Percentiles rank a stretch among this genome's conserved stretches.
phyloP scores from a whole-genome alignment of 2,329 filamentous ascomycete genomes.

The Davidsoniella eucalypti region DNA sequence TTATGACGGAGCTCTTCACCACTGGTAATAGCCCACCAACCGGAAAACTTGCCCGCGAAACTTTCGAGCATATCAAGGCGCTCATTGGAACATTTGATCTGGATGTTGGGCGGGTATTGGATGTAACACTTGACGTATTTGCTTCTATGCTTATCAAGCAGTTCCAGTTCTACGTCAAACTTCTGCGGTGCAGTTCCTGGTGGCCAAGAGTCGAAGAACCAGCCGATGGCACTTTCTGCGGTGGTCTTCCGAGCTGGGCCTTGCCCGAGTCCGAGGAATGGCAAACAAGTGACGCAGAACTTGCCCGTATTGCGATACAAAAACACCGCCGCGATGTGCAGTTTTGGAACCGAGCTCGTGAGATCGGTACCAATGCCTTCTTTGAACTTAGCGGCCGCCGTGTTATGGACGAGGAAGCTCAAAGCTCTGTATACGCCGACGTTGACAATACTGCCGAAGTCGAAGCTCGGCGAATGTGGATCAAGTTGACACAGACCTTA shows the following conservation, averaged over 20 bases:
- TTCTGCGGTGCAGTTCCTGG: constrained; percentile 85
- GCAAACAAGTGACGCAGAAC: constrained; percentile 52
- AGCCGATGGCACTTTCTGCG: constrained; percentile 26
- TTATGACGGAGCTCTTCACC: constrained; percentile 89
- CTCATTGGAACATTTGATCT: constrained; percentile 94
- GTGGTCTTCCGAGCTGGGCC: constrained; percentile 73
- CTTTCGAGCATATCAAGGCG: constrained; percentile 82
- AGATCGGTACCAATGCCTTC: constrained; percentile 65
- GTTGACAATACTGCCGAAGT: constrained; percentile 33
- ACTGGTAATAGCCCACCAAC: constrained; percentile 62
- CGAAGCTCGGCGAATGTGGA: constrained; percentile 53
- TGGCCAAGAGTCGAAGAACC: constrained; percentile 56
- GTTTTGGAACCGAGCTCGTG: constrained; percentile 70
- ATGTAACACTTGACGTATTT: constrained; percentile 89
- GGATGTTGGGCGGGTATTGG: constrained; percentile 84
- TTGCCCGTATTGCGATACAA: constrained; percentile 35
- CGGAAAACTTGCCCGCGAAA: constrained; percentile 61
- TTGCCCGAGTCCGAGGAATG: constrained; percentile 51
- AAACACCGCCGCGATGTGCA: constrained; percentile 49
- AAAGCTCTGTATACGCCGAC: constrained; percentile 28
- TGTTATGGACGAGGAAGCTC: constrained; percentile 25
- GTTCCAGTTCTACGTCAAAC: constrained; percentile 84
- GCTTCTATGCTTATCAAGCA: constrained; percentile 87
- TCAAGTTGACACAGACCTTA: constrained; percentile 61
- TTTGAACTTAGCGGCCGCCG: constrained; percentile 71